Evolutionary conservation across 2,329 filamentous ascomycete genomes (phyloP), one percentile per base, ranked within the genome.

Genomic region (Cladorrhinum sp.): DNA sequence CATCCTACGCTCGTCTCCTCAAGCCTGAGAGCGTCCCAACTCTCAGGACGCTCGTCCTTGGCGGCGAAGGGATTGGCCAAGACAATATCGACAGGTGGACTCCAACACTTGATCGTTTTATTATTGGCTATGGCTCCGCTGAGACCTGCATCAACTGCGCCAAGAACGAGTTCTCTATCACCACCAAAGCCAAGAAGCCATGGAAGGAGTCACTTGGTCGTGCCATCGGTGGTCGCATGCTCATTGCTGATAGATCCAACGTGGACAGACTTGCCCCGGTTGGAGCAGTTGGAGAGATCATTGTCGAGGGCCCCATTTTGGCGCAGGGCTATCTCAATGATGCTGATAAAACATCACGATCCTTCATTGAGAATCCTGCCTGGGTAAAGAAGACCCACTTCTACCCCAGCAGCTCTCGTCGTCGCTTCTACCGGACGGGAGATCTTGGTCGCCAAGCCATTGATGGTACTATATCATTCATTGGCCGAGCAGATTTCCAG

Each of bases 61-160:
- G 68, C 9, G 69, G 69, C 1, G 69, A 71, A 50, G 55, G 63
- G 0, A 60, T 65, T 20, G 38, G 54, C 2, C 58, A 59, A 8
- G 61, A 66, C 18, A 56, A 66, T 18, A 57, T 67, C 0, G 58
- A 56, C 23, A 41, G 51, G 1, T 69, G 67, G 67, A 56, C 63
- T 1, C 52, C 52, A 24, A 49, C 24, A 20, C 23, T 38, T 9
- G 12, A 60, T 45, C 16, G 57, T 50, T 1, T 61, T 55, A 36
- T 69, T 1, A 62, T 68, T 50, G 63, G 61, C n/a, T 65, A 62
- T 25, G 69, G 69, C 0, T 67, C 67, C 6, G 62, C 64, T 2
- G 69, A 71, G 48, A 64, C 63, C 50, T 57, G 45, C 32, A 57
- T 60, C 41, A 41, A 57, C 25, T 59, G 50, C 12, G 50, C 53